A percentile compares a stretch with the other conserved stretches of the same genome.
Conservation (phyloP, 1,284 basidiomycete species). For the Rugosomyces carneus region DNA sequence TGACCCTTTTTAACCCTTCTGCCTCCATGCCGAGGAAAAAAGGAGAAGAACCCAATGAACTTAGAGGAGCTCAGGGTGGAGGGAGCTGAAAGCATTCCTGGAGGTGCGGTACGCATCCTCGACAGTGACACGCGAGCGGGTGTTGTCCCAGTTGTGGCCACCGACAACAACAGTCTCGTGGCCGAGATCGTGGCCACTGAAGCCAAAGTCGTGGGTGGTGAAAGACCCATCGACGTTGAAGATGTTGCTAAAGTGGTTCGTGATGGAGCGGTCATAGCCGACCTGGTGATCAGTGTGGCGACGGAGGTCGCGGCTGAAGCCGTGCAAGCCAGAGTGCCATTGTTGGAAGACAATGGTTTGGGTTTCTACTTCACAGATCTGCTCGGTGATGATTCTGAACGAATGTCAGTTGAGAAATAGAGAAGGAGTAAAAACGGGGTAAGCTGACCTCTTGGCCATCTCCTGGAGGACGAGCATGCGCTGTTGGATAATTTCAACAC, state of each 20-base stretch:
- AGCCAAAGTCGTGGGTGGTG: conserved; percentile 29
- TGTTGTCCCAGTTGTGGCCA: conserved; percentile 14
- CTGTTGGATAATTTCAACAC: conserved; percentile 34
- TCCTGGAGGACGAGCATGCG: conserved; percentile 36
- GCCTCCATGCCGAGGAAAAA: too few relatives aligned
- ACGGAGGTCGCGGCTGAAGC: conserved; percentile 31
- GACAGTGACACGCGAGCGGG: conserved; percentile 11
- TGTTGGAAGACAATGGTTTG: conserved; percentile 33
- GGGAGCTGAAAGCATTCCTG: conserved; percentile 17
- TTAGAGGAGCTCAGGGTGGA: conserved; percentile 10
- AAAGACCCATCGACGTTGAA: conserved; percentile 28
- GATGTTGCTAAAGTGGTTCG: conserved; percentile 25
- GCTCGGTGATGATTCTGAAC: conserved; percentile 32
- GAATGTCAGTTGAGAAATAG: conserved; percentile 2
- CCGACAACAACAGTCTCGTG: conserved; percentile 12
- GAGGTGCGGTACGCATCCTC: conserved; percentile 16
- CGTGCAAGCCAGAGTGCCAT: conserved; percentile 27
- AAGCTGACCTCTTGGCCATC: conserved; percentile 33
- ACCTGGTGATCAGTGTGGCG: conserved; percentile 28
- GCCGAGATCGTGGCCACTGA: conserved; percentile 30
- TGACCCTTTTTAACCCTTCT: neutral
- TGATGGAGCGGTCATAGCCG: conserved; percentile 31
- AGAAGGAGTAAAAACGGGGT: neutral
- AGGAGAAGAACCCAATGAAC: neutral
- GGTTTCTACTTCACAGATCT: conserved; percentile 34